Base-by-base conservation (phyloP, 805 yeast genomes). In the Metschnikowia reukaufii region DNA sequence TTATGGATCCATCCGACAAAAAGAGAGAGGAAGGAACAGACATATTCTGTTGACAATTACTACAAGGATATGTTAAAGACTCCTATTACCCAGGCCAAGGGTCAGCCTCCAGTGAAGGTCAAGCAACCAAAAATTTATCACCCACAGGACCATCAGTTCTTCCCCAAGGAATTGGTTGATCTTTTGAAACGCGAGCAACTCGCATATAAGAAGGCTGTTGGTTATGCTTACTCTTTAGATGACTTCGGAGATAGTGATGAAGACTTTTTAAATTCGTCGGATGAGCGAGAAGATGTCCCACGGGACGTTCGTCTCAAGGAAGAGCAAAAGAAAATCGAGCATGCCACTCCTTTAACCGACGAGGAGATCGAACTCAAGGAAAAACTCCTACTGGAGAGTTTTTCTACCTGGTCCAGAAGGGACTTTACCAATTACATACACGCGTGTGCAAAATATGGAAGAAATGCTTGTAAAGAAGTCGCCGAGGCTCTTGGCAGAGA, bases 1-100 rank as follows among this genome's bases (percentile, higher is more conserved):
- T 66, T 77, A 3, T 86, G 91, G 88, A 80, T 86, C 27, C 85
- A 86, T 56, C 94, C 92, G 0, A 70, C 86, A 0, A 82, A 81
- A 56, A 74, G 94, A 65, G 88, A 86, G 59, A 70, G 91, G 52
- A 86, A 85, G 53, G 91, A 86, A 52, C 89, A 85, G 55, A 82
- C 86, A 1, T 87, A 86, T 56, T 82, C 88, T 0, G 79, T 86
- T 39, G 94, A 86, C 64, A 85, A 82, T 36, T 85, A 85, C 60
- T 85, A 85, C 55, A 84, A 82, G 55, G 91, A 85, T 59, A 84
- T 84, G 29, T 66, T 86, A 54, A 61, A 64, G 30, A 70, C 74
- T 45, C 61, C 69, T 0, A 17, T 38, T 5, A 37, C 51, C 2
- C 56, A 48, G 21, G 32, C 27, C 5, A 55, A 55, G 39, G 44